phyloP scores from a whole-genome alignment of 2,329 filamentous ascomycete genomes.

The Ploettnerulaceae sp. region DNA sequence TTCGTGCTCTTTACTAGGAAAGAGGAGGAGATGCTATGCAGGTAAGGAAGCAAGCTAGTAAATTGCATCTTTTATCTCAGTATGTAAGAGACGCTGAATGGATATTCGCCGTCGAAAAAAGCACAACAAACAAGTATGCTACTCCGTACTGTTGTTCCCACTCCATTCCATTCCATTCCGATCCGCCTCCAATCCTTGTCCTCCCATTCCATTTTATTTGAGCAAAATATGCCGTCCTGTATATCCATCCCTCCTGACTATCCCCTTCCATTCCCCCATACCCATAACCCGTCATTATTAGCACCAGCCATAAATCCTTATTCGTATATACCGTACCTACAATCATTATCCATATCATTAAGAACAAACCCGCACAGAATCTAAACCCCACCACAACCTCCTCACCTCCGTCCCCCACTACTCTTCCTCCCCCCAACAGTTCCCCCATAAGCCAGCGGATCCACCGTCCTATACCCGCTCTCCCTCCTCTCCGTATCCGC shows the following conservation, averaged over 20 bases:
- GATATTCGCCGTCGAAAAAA: constrained; percentile 4
- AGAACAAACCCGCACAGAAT: background rate
- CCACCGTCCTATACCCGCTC: constrained; percentile 33
- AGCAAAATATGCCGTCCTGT: background rate
- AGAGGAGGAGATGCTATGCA: too few relatives aligned
- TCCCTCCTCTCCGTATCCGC: constrained; percentile 21
- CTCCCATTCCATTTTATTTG: background rate
- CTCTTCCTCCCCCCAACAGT: constrained; percentile 26
- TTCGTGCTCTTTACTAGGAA: too few relatives aligned
- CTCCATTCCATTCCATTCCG: background rate
- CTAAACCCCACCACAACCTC: background rate
- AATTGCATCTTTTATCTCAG: background rate
- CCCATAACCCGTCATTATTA: background rate
- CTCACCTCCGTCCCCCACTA: constrained; percentile 18
- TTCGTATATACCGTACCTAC: too few relatives aligned
- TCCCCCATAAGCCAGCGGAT: constrained; percentile 31
- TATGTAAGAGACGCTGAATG: background rate
- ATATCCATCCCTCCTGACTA: background rate
- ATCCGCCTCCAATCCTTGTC: background rate
- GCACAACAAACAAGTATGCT: background rate
- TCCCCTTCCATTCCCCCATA: too few relatives aligned
- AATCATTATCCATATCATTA: constrained; percentile 1
- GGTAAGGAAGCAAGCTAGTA: background rate
- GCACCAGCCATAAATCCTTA: too few relatives aligned
- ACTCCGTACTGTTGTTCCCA: background rate